Base-by-base conservation (phyloP, 2,329 filamentous ascomycete species). In the Parastagonospora avenae region DNA sequence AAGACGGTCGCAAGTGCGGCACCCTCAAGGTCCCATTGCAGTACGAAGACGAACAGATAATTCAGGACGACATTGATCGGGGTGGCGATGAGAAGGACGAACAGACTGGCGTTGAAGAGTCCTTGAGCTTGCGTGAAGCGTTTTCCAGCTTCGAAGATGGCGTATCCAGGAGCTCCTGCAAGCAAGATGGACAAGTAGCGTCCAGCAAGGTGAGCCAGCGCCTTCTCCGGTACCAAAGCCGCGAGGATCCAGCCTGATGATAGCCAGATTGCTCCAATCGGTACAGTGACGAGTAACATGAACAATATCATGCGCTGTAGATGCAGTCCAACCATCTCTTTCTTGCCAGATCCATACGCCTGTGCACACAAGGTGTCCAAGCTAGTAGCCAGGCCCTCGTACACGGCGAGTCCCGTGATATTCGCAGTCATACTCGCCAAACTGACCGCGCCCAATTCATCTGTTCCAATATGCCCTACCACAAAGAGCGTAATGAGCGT, bases 51-150 rank as follows among this genome's bases (percentile, higher is more conserved):
- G 12, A 83, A 78, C 2, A 80, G 45, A 72, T 80, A 83, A 60
- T 79, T 81, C 19, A 82, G 66, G 0, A 77, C 46, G 11, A 78
- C 76, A 53, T 82, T 82, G 11, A 80, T 52, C 0, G 80, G 80
- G 0, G 79, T 75, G 33, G 78, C 78, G 19, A 82, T 57, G 1
- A 82, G 39, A 8, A 83, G 67, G 16, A 81, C 74, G 8, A 74
- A 70, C 59, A 82, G 74, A 11, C 76, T 78, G 1, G 77, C 79
- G 30, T 77, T 77, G 68, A 83, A 83, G 29, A 81, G 72, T 1
- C 82, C 81, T 54, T 84, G 81, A 0, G 82, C 79, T 59, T 84
- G 81, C 2, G 82, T 73, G 54, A 82, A 83, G 0, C 81, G 73
- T 60, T 84, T 84, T 1, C 79, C 71, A 0, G 79, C 79, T 54